Base-by-base conservation (phyloP, 371 early-diverging fungal genomes). In the Mortierella sp. region DNA sequence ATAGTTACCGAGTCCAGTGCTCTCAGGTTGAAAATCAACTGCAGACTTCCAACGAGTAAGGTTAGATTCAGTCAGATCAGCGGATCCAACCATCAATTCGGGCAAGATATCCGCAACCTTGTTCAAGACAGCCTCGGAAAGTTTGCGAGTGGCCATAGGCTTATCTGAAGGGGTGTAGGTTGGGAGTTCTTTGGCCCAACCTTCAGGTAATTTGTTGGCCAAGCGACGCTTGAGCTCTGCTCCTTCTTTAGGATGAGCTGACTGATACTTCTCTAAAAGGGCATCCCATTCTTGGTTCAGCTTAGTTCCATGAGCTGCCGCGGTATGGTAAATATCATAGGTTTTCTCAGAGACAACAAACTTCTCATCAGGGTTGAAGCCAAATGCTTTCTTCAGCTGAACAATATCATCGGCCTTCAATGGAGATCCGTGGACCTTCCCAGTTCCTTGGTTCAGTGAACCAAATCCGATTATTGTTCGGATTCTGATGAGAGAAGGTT, bases 31-130 rank as follows among this genome's bases (percentile, higher is more conserved):
- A 91, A 99, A 98, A 83, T 97, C 98, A 40, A 88, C 92, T 45
- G 96, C 95, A n/a, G 85, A 88, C 90, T 97, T 96, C 96, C 98
- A 97, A 63, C 95, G 92, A 61, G 98, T 97, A 83, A 97, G 87
- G 88, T 97, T 98, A 62, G 99, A 99, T n/a, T 92, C 94, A 55
- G 99, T 97, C 84, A 99, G 88, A 88, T 99, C 99, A 36, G 99
- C 99, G 53, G 98, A 98, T n/a, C 99, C 99, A 78, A 99, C 95
- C 70, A 99, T 83, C 22, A 99, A 87, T 85, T 96, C 97, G 7
- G 97, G 95, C 45, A 97, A 48, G 32, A 86, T 75, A 33, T 91
- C 89, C 13, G 95, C 94, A 57, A 99, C 79, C 58, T 92, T 91
- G 85, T 95, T 95, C 66, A 99, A 79, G 55, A 95, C 94, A 63